Evolutionary conservation across 2,329 filamentous ascomycete species (phyloP).

Genomic region (Fusarium austroafricanum): DNA sequence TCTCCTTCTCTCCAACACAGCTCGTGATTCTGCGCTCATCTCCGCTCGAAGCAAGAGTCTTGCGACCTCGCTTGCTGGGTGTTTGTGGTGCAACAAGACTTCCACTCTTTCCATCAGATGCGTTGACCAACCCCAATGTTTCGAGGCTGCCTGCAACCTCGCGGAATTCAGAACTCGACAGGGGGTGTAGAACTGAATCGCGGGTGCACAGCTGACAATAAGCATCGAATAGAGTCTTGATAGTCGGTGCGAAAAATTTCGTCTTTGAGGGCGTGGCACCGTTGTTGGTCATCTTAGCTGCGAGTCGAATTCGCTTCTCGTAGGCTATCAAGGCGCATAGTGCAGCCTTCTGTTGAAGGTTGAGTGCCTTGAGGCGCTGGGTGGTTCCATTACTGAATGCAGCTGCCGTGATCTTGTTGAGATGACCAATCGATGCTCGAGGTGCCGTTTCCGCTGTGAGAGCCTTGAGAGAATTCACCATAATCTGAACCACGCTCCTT

Average conservation of each 20-base stretch:
- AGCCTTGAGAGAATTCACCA: constrained; percentile 66
- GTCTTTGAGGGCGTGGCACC: constrained; percentile 70
- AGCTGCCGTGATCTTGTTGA: constrained; percentile 89
- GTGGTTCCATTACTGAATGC: constrained; percentile 90
- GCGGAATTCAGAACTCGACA: constrained; percentile 92
- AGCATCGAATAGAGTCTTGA: constrained; percentile 85
- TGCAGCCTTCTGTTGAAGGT: constrained; percentile 95
- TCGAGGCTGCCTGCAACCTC: constrained; percentile 93
- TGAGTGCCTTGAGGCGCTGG: constrained; percentile 86
- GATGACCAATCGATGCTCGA: constrained; percentile 87
- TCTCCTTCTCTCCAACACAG: constrained; percentile 82
- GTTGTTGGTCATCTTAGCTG: constrained; percentile 55
- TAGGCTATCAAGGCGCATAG: constrained; percentile 88
- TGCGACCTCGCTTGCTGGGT: constrained; percentile 76
- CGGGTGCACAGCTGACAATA: constrained; percentile 86
- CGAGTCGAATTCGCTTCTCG: constrained; percentile 76
- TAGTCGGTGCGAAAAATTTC: constrained; percentile 74
- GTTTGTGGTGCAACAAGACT: constrained; percentile 74
- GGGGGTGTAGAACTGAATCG: constrained; percentile 88
- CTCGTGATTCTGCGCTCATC: constrained; percentile 86
- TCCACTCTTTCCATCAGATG: constrained; percentile 75
- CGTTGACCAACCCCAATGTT: constrained; percentile 82
- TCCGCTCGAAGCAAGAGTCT: constrained; percentile 62
- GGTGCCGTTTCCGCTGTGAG: constrained; percentile 85
- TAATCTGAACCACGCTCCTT: constrained; percentile 59